phyloP scores from a whole-genome alignment of 441 rosid species.

The Euphorbia celastroides region DNA sequence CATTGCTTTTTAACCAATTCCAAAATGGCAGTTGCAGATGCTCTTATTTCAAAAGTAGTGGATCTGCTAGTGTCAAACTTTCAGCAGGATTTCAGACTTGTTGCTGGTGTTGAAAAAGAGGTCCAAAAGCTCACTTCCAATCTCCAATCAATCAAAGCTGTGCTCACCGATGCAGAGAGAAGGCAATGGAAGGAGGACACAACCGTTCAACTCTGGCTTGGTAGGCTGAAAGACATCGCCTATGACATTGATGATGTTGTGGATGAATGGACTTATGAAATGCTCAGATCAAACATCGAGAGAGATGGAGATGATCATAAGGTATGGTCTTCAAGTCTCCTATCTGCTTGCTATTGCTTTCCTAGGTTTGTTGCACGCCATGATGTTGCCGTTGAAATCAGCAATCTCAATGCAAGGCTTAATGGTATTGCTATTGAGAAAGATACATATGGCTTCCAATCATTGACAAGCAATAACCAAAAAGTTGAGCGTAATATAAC shows the following conservation, averaged over 20 bases:
- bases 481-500: neutral
- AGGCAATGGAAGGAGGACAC: slow-evolving; percentile 27
- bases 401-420: slow-evolving; percentile 1
- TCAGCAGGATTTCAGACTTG: neutral
- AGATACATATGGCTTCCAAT: neutral
- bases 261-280: slow-evolving; percentile 9
- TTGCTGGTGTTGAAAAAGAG: neutral
- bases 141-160: neutral
- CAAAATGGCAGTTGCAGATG: neutral
- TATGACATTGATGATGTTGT: slow-evolving; percentile 10
- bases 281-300: neutral
- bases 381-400: slow-evolving; percentile 8
- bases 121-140: neutral
- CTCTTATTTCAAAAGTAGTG: neutral
- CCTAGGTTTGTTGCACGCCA: neutral
- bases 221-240: neutral
- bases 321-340: slow-evolving; percentile 6
- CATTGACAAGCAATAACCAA: neutral
- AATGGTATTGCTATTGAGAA: slow-evolving; percentile 3
- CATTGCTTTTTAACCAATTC: no score
- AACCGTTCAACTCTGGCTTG: neutral
- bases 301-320: neutral
- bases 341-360: no score
- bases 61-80: neutral
- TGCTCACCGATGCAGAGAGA: slow-evolving; percentile 1